A percentile compares a stretch with the other conserved stretches of the same genome.
Conservation (phyloP, 2,329 filamentous ascomycete species). For the Epichloe amarillans region DNA sequence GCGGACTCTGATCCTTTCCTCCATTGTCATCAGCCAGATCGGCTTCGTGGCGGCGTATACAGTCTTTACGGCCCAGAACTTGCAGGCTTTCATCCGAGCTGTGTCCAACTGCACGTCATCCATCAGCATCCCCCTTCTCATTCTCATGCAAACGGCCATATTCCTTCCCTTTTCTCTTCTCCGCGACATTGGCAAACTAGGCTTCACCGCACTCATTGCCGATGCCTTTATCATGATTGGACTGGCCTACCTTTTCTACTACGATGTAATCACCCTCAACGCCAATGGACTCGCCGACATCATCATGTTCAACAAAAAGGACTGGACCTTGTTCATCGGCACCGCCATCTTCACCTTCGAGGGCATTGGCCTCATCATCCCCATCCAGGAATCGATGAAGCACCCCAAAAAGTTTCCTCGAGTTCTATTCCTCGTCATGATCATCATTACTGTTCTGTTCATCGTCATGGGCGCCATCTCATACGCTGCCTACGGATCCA, state of each 20-base stretch:
- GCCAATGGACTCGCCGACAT: constrained; percentile 71
- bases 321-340: constrained; percentile 97
- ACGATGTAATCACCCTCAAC: constrained; percentile 74
- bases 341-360: constrained; percentile 99
- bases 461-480: constrained; percentile 82
- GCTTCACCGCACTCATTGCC: constrained; percentile 84
- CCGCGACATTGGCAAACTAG: constrained; percentile 93
- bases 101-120: constrained; percentile 76
- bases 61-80: constrained; percentile 89
- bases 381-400: constrained; percentile 95
- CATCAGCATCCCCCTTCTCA: constrained; percentile 84
- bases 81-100: constrained; percentile 87
- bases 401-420: constrained; percentile 79
- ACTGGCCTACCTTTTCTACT: constrained; percentile 89
- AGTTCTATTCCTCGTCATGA: constrained; percentile 83
- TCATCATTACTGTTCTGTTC: constrained; percentile 87
- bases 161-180: constrained; percentile 91
- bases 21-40: constrained; percentile 89
- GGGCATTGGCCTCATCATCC: constrained; percentile 92
- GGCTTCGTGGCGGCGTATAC: constrained; percentile 93
- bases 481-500: constrained; percentile 89
- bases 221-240: constrained; percentile 91
- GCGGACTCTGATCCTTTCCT: constrained; percentile 73
- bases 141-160: constrained; percentile 87
- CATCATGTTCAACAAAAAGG: constrained; percentile 76